Conservation (phyloP, 345 rosid species). For the Noccaea caerulescens region DNA sequence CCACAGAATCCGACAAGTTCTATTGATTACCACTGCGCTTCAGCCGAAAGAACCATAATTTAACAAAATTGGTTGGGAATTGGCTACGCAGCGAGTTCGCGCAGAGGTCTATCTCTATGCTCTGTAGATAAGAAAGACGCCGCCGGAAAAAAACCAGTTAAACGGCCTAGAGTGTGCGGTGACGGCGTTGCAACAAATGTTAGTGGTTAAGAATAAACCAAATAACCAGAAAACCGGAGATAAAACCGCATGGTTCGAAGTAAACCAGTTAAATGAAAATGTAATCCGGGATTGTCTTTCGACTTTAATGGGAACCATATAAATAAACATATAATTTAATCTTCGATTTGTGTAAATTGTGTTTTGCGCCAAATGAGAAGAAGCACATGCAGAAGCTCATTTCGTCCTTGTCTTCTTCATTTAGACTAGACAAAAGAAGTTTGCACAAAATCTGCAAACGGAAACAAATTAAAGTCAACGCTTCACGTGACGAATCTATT, state of each 20-base stretch:
- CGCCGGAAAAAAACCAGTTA: slow-evolving; percentile 7
- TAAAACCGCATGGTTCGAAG: background rate
- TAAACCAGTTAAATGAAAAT: slow-evolving; percentile 9
- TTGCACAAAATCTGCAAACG: slow-evolving; percentile 20
- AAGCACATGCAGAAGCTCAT: slow-evolving; percentile 18
- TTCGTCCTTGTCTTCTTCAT: slow-evolving; percentile 4
- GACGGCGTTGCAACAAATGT: slow-evolving; percentile 7
- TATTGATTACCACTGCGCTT: background rate
- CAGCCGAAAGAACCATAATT: background rate
- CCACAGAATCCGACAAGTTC: slow-evolving; percentile 7
- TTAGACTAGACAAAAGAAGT: background rate
- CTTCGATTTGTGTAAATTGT: background rate
- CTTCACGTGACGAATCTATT: slow-evolving; percentile 32
- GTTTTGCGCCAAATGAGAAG: background rate
- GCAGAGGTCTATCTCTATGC: background rate
- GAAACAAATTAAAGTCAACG: slow-evolving; percentile 30
- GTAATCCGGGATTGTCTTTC: too few species aligned
- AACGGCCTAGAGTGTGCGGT: background rate
- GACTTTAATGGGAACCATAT: too few species aligned
- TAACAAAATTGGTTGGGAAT: background rate
- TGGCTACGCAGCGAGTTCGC: background rate
- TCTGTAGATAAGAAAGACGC: background rate
- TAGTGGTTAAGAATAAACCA: slow-evolving; percentile 19
- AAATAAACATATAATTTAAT: background rate
- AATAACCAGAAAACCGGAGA: slow-evolving; percentile 11